Evolutionary conservation across 1,284 basidiomycete genomes (phyloP).

Genomic region (Lignosus rhinocerotis): DNA sequence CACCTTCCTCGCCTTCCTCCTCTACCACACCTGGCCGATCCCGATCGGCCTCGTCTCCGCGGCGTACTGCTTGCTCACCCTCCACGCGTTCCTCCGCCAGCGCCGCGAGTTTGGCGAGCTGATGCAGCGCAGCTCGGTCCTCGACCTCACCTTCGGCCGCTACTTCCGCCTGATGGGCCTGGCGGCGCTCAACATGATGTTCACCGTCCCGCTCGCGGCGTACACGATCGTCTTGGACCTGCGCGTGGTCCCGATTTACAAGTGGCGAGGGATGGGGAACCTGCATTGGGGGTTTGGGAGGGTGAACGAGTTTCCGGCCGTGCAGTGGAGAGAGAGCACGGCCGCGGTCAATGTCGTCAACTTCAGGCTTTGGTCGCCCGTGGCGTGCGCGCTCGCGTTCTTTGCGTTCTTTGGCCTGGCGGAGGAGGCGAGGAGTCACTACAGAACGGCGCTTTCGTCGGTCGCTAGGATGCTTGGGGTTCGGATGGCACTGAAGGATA

Average conservation of each 20-base stretch:
- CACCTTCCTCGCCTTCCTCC: slow-evolving; percentile 33
- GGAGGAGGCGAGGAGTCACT: slow-evolving; percentile 38
- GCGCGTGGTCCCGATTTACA: slow-evolving; percentile 16
- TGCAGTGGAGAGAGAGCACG: slow-evolving; percentile 18
- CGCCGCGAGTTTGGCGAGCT: slow-evolving; percentile 40
- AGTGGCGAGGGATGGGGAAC: slow-evolving; percentile 32
- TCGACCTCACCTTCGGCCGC: slow-evolving; percentile 40
- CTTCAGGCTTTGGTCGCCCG: slow-evolving; percentile 32
- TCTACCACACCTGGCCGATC: slow-evolving; percentile 40
- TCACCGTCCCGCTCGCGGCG: slow-evolving; percentile 48
- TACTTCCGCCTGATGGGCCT: slow-evolving; percentile 69
- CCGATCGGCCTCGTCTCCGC: slow-evolving; percentile 32
- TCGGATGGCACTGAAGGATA: neutral
- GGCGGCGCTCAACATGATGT: slow-evolving; percentile 45
- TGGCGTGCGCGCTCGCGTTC: slow-evolving; percentile 38
- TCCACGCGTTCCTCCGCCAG: slow-evolving; percentile 29
- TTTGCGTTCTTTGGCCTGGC: slow-evolving; percentile 47
- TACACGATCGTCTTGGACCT: slow-evolving; percentile 42
- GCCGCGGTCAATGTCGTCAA: slow-evolving; percentile 14
- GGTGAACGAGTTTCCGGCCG: slow-evolving; percentile 25
- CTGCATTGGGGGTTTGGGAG: slow-evolving; percentile 28
- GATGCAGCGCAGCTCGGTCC: slow-evolving; percentile 36
- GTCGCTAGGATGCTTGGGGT: neutral
- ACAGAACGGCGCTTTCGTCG: slow-evolving; percentile 23
- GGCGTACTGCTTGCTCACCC: slow-evolving; percentile 37